phyloP scores from a whole-genome alignment of 1,284 basidiomycete species.

The Ustilago lituana region DNA sequence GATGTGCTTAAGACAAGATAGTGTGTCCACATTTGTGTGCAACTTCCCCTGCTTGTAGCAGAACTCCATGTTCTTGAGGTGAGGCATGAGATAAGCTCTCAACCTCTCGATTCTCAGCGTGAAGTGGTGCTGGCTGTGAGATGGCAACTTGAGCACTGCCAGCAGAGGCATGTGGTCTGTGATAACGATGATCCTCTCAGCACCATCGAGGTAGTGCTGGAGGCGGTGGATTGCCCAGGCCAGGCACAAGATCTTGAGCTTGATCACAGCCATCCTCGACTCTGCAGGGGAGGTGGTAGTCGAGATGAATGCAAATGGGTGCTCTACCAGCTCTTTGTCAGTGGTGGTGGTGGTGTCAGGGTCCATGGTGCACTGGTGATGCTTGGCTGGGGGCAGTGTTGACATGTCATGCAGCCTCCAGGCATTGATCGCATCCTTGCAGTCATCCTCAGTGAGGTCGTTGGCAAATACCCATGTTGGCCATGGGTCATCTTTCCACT shows the following conservation, averaged over 20 bases:
- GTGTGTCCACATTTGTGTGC: background rate
- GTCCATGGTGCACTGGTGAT: too few relatives aligned
- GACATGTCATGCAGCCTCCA: too few relatives aligned
- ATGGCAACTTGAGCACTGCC: background rate
- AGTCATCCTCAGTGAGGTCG: background rate
- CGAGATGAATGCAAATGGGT: too few relatives aligned
- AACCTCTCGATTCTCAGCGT: constrained; percentile 1
- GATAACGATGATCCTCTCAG: background rate
- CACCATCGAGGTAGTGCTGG: constrained; percentile 5
- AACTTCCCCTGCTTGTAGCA: background rate
- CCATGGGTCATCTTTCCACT: background rate
- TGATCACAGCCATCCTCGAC: too few relatives aligned
- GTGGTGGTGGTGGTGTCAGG: too few relatives aligned
- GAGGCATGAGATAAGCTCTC: constrained; percentile 1
- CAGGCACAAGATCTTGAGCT: too few relatives aligned
- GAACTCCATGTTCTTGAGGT: background rate
- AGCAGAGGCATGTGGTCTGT: constrained; percentile 2
- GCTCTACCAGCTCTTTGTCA: too few relatives aligned
- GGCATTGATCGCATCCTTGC: too few relatives aligned
- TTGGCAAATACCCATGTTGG: background rate
- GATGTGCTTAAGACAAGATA: background rate
- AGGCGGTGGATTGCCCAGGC: too few relatives aligned
- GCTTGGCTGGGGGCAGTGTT: too few relatives aligned
- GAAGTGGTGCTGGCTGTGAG: constrained; percentile 1
- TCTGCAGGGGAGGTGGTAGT: too few relatives aligned